These are phyloP conservation scores for Zelopaecilomyces penicillatus DNA, from an alignment of 2,329 filamentous ascomycete species.

Conservation along the genomic window DNA sequence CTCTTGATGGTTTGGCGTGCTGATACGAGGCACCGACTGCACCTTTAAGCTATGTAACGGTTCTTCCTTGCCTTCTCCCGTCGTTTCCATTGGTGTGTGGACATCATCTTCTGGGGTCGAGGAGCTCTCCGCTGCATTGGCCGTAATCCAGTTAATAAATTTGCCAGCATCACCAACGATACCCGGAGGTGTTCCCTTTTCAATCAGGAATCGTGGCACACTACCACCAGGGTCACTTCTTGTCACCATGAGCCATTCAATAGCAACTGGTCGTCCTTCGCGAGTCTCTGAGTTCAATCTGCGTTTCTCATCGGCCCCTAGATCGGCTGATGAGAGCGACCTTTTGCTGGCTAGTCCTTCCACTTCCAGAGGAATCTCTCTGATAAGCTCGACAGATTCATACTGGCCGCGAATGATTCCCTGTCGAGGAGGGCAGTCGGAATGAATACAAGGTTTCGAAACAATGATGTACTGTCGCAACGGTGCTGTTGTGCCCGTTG, in stretches of 20 bases:
- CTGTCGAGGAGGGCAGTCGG: slow-evolving; percentile 57
- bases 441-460: slow-evolving; percentile 74
- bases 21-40: slow-evolving; percentile 5
- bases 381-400: slow-evolving; percentile 84
- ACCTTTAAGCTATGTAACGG: slow-evolving; percentile 1
- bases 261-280: slow-evolving; percentile 30
- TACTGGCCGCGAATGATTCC: slow-evolving; percentile 80
- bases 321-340: slow-evolving; percentile 25
- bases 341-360: slow-evolving; percentile 28
- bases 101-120: slow-evolving; percentile 8
- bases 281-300: slow-evolving; percentile 10
- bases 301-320: slow-evolving; percentile 20
- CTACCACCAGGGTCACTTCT: slow-evolving; percentile 81
- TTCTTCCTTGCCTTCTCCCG: not conserved
- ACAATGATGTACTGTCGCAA: slow-evolving; percentile 74
- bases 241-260: slow-evolving; percentile 93
- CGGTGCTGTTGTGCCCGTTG: slow-evolving; percentile 24
- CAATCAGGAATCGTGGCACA: slow-evolving; percentile 85
- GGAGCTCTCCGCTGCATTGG: slow-evolving; percentile 30
- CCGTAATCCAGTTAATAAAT: slow-evolving; percentile 65
- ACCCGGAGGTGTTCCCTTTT: slow-evolving; percentile 73
- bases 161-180: slow-evolving; percentile 73
- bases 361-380: slow-evolving; percentile 61
- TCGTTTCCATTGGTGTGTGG: not conserved
- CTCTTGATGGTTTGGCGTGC: slow-evolving; percentile 9